Percentiles rank a stretch among this genome's conserved stretches.
These are phyloP conservation scores for Puccinia horiana DNA, from an alignment of 1,284 basidiomycete genomes.

Conservation along the genomic window DNA sequence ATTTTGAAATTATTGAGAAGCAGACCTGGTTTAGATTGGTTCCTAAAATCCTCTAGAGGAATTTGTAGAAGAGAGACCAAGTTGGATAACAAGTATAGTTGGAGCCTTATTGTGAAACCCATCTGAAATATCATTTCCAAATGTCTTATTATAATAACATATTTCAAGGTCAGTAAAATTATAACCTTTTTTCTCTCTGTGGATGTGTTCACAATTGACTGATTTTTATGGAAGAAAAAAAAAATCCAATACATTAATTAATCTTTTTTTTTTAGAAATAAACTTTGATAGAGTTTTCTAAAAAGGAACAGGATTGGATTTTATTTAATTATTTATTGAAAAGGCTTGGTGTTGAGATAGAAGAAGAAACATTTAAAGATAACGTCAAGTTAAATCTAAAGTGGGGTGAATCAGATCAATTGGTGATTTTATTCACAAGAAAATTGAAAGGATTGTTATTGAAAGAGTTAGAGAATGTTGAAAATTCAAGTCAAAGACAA, in stretches of 20 bases:
- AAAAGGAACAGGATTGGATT: not conserved
- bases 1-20: not conserved
- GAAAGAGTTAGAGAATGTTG: not conserved
- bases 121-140: not conserved
- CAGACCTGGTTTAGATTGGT: not conserved
- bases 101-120: not conserved
- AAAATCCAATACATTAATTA: too few species aligned
- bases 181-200: not conserved
- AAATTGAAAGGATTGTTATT: not conserved
- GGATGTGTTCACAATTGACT: not conserved
- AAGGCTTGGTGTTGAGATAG: not conserved
- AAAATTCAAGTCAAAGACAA: not conserved
- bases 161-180: not conserved
- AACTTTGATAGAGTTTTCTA: not conserved
- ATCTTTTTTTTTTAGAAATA: not conserved
- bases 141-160: not conserved
- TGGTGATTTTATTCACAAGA: not conserved
- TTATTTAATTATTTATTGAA: not conserved
- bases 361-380: not conserved
- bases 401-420: not conserved
- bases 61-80: not conserved
- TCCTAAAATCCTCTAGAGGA: not conserved
- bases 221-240: not conserved
- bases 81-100: not conserved
- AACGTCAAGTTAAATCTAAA: not conserved